Base-by-base conservation (phyloP, 192 early-diverging fungal genomes). In the Fimicolochytrium jonesii region DNA sequence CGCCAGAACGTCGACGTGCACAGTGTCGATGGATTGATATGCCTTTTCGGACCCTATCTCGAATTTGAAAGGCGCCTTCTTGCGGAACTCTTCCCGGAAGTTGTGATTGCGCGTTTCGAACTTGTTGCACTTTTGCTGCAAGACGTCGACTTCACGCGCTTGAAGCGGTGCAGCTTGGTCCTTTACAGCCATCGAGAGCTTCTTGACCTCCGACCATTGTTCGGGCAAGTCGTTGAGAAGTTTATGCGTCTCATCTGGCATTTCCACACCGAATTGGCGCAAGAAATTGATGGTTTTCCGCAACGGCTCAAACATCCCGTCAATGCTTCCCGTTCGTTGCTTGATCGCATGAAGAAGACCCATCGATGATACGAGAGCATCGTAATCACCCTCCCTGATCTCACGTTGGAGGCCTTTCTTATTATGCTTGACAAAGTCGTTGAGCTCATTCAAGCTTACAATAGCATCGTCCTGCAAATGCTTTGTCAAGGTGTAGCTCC, bases 1-100 rank as follows among this genome's bases (percentile, higher is more conserved):
- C 10, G 68, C 74, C 23, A 69, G 51, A 13, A 86, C 82, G 48
- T 82, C 79, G 47, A 77, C 58, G 65, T 86, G 84, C 5, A 55
- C 68, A 15, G 23, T 17, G 56, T 86, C 82, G 42, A 86, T 68
- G 23, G 78, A 20, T 28, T 75, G 72, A 51, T 86, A 86, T 0
- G 82, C 80, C 11, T 56, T 39, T 1, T 57, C 70, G 28, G 68
- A 64, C 0, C 84, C 84, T 37, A 82, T 62, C 22, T 83, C 80
- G 53, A 85, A 86, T 56, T 77, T 83, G 70, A 86, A 86, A n/a
- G 84, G 84, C n/a, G 84, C 84, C 69, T 86, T 85, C 59, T 81
- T 80, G 10, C 82, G 56, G 68, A 85, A 86, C 18, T 85, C 77
- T 75, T 86, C 84, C 17, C 82, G 48, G 66, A 85, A 86, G 26